Percentiles rank a stretch among this genome's conserved stretches.
These are phyloP conservation scores for Rhodofomes roseus DNA, from an alignment of 1,284 basidiomycete species.

Conservation along the genomic window DNA sequence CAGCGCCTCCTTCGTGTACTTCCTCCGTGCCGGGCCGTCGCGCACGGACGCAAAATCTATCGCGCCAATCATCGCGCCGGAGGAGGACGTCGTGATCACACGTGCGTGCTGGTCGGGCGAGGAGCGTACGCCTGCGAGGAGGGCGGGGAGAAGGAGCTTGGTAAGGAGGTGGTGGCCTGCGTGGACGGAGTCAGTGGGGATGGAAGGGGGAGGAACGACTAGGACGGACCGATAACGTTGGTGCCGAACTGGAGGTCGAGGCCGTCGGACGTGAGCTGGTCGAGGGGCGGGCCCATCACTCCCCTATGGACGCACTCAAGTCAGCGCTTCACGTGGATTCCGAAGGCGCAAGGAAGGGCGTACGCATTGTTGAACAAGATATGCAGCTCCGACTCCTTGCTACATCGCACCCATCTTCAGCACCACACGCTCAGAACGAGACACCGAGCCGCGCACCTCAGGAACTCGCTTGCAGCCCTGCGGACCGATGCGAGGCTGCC, in stretches of 20 bases:
- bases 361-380: slow-evolving; percentile 47
- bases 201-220: background rate
- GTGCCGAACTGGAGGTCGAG: slow-evolving; percentile 60
- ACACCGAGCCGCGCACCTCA: slow-evolving; percentile 13
- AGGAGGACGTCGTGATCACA: slow-evolving; percentile 15
- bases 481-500: slow-evolving; percentile 41
- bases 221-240: slow-evolving; percentile 39
- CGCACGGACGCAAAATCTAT: background rate
- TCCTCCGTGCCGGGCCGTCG: background rate
- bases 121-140: slow-evolving; percentile 10
- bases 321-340: background rate
- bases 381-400: slow-evolving; percentile 43
- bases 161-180: slow-evolving; percentile 18
- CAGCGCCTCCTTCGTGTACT: background rate
- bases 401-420: slow-evolving; percentile 10
- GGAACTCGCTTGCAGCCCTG: slow-evolving; percentile 36
- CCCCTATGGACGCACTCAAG: slow-evolving; percentile 38
- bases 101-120: slow-evolving; percentile 16
- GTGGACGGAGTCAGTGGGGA: background rate
- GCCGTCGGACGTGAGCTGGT: slow-evolving; percentile 44
- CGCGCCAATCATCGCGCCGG: slow-evolving; percentile 2
- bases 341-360: slow-evolving; percentile 13
- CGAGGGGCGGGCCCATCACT: slow-evolving; percentile 46
- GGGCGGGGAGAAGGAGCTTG: slow-evolving; percentile 15
- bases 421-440: background rate